Conservation (phyloP, 805 yeast genomes). For the Phaffomyces opuntiae region DNA sequence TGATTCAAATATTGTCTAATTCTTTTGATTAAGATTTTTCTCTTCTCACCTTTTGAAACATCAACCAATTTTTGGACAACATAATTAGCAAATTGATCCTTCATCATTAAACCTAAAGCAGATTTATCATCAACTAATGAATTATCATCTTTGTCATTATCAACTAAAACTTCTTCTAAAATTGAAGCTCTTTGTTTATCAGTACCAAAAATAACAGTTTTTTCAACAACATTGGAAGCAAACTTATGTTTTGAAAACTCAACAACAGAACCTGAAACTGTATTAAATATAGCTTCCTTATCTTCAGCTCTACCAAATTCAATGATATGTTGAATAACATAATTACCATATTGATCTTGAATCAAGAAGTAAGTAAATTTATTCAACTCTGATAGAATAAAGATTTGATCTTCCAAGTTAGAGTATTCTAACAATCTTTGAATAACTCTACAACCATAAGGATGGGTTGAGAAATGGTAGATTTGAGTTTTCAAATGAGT, state of each 20-base stretch:
- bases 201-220: slow-evolving; percentile 73
- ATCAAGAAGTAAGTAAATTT: slow-evolving; percentile 67
- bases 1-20: slow-evolving; percentile 76
- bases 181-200: slow-evolving; percentile 53
- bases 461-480: slow-evolving; percentile 85
- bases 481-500: slow-evolving; percentile 62
- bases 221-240: slow-evolving; percentile 96
- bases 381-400: slow-evolving; percentile 65
- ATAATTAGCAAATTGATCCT: slow-evolving; percentile 95
- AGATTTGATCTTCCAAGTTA: slow-evolving; percentile 51
- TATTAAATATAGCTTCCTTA: slow-evolving; percentile 52
- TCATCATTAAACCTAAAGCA: slow-evolving; percentile 86
- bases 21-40: slow-evolving; percentile 60
- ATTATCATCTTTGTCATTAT: slow-evolving; percentile 31
- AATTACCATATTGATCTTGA: slow-evolving; percentile 96
- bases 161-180: slow-evolving; percentile 58
- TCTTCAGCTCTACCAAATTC: slow-evolving; percentile 70
- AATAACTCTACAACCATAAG: slow-evolving; percentile 96
- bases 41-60: slow-evolving; percentile 63
- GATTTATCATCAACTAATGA: slow-evolving; percentile 52
- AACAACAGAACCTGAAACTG: slow-evolving; percentile 67
- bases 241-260: slow-evolving; percentile 91
- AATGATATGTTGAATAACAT: slow-evolving; percentile 92
- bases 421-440: slow-evolving; percentile 87
- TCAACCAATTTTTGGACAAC: slow-evolving; percentile 94